These are phyloP conservation scores for Heliamphora pulchella DNA, from an alignment of 179 eudicot species.

Conservation along the genomic window DNA sequence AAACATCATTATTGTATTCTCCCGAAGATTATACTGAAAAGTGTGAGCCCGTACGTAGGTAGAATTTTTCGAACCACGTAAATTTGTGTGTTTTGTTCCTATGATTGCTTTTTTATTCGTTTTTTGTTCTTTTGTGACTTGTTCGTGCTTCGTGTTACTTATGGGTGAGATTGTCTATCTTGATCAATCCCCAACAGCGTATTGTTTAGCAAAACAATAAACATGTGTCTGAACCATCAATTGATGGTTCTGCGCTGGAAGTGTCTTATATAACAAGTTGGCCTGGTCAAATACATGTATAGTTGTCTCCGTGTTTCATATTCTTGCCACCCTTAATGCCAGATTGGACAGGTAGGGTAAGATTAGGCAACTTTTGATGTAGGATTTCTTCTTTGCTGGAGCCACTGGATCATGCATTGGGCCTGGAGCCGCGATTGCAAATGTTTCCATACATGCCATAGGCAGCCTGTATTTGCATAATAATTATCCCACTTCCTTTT, in stretches of 20 bases:
- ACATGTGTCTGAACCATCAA: not conserved
- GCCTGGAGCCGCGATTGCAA: not conserved
- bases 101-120: too few relatives aligned
- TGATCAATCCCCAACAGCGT: too few relatives aligned
- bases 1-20: too few relatives aligned
- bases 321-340: constrained; percentile 6
- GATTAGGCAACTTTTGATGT: not conserved
- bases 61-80: too few relatives aligned
- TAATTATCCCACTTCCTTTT: not conserved
- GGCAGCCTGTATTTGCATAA: constrained; percentile 36
- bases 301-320: not conserved
- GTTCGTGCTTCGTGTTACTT: too few relatives aligned
- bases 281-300: not conserved
- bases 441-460: not conserved
- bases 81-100: too few relatives aligned
- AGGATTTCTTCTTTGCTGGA: constrained; percentile 13
- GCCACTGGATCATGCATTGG: not conserved
- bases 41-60: too few relatives aligned
- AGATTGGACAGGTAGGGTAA: not conserved
- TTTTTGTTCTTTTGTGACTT: too few relatives aligned
- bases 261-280: not conserved
- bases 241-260: not conserved
- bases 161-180: too few relatives aligned
- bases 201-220: too few relatives aligned
- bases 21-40: too few relatives aligned